Conservation (phyloP, 2,329 filamentous ascomycete species). For the Aureobasidium sp. region DNA sequence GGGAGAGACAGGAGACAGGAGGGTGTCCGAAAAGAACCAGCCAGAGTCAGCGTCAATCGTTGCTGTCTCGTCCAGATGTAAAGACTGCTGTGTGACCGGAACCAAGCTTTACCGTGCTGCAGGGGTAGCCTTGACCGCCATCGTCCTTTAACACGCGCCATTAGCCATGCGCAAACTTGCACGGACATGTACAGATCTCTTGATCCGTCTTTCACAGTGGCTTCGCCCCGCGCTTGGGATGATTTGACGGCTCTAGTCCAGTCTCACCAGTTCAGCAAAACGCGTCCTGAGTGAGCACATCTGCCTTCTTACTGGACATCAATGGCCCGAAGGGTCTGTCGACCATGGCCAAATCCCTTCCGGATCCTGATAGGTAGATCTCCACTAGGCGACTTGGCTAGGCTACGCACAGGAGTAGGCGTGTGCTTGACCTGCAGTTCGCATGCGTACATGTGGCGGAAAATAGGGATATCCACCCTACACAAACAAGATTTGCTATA, state of each 20-base stretch:
- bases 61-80: background rate
- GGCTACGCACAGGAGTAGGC: background rate
- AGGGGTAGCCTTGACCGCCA: slow-evolving; percentile 9
- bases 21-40: background rate
- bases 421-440: slow-evolving; percentile 5
- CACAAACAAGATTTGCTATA: slow-evolving; percentile 1
- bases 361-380: background rate
- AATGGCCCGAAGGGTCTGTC: background rate
- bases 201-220: background rate
- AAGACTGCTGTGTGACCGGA: slow-evolving; percentile 1
- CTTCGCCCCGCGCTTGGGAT: slow-evolving; percentile 4
- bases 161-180: slow-evolving; percentile 1
- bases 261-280: slow-evolving; percentile 10
- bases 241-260: slow-evolving; percentile 3
- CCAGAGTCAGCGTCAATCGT: background rate
- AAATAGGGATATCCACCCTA: slow-evolving; percentile 3
- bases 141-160: slow-evolving; percentile 1
- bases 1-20: background rate
- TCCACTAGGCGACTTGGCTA: slow-evolving; percentile 3
- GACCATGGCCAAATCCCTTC: background rate
- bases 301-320: slow-evolving; percentile 6
- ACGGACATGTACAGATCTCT: background rate
- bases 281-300: background rate
- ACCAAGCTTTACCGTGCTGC: slow-evolving; percentile 7
- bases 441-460: background rate